Evolutionary conservation across 148 eudicot species (phyloP).

Genomic region (Camellia granthamiana): DNA sequence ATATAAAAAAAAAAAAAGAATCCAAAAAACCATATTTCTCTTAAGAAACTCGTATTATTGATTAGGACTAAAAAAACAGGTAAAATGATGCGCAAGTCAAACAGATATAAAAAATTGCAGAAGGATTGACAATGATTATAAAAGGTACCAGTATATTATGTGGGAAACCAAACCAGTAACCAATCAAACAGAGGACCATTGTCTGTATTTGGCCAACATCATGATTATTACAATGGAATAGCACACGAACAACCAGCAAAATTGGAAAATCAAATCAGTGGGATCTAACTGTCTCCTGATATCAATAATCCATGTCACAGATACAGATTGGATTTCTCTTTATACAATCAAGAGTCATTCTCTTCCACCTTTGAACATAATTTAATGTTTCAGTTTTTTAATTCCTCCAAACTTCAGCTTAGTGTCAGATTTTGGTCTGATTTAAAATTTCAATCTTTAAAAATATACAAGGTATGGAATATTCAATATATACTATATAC

Average conservation of each 20-base stretch:
- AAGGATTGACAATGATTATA: neutral
- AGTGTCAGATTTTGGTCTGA: neutral
- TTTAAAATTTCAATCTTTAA: no score
- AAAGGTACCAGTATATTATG: neutral
- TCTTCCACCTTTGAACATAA: neutral
- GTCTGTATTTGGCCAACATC: no score
- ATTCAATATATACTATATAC: no score
- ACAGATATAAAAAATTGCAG: neutral
- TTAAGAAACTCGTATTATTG: neutral
- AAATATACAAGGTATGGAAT: no score
- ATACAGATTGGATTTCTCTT: neutral
- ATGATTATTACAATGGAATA: no score
- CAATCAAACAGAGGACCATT: neutral
- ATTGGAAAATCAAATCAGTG: neutral
- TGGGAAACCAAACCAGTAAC: neutral
- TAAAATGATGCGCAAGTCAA: neutral
- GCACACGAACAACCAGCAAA: neutral
- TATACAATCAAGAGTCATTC: neutral
- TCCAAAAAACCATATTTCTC: neutral
- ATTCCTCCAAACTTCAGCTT: neutral
- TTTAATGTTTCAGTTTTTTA: neutral
- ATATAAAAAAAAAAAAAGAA: neutral
- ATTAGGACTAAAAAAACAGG: neutral
- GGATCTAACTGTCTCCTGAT: neutral
- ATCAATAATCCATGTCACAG: neutral